Evolutionary conservation across 202 grass and related monocot species (phyloP).

Genomic region (Cymbopogon flexuosus): DNA sequence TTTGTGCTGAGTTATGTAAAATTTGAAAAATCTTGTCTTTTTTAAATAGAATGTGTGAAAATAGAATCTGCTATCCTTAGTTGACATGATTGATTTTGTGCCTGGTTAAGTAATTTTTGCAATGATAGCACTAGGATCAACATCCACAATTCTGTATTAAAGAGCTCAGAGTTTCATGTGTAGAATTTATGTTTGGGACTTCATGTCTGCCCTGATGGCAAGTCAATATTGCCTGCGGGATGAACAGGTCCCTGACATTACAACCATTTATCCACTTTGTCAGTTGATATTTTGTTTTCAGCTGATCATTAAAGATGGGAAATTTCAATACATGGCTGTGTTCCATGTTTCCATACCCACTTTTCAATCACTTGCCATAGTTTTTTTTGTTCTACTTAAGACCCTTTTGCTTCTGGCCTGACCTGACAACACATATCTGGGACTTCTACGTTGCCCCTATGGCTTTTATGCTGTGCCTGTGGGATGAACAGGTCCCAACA

Average conservation of each 20-base stretch:
- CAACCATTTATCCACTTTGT: background rate
- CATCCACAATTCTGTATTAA: background rate
- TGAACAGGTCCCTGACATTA: conserved; percentile 22
- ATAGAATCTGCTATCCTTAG: background rate
- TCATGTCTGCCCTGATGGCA: background rate
- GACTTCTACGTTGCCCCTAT: background rate
- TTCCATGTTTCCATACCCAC: background rate
- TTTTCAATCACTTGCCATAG: background rate
- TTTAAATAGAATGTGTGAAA: background rate
- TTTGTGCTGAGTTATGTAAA: background rate
- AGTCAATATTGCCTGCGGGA: background rate
- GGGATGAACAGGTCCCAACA: conserved; percentile 25
- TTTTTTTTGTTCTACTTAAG: background rate
- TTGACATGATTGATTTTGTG: background rate
- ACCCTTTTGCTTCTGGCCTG: background rate
- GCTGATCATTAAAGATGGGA: background rate
- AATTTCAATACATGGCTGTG: background rate
- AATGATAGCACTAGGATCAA: background rate
- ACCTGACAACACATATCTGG: background rate
- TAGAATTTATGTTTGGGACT: background rate
- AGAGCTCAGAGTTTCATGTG: background rate
- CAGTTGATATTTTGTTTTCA: background rate
- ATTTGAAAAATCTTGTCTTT: too few species aligned
- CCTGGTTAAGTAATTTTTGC: background rate
- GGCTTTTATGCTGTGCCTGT: conserved; percentile 4